Evolutionary conservation across 768 basidiomycete genomes (phyloP).

Genomic region (Suillus discolor): DNA sequence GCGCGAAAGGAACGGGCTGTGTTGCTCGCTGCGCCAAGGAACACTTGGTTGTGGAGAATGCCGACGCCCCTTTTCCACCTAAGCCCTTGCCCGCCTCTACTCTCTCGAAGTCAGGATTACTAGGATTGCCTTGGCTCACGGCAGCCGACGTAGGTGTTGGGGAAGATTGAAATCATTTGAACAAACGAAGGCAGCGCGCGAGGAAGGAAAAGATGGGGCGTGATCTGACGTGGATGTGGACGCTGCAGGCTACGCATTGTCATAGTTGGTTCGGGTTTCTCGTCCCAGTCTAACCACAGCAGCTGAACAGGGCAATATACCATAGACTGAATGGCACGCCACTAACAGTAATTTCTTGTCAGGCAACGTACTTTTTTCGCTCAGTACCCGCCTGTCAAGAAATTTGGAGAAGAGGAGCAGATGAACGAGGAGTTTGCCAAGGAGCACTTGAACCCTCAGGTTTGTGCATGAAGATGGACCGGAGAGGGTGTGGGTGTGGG

Average conservation of each 20-base stretch:
- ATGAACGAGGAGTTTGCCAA: too few species aligned
- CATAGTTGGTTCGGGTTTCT: too few species aligned
- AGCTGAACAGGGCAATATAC: too few species aligned
- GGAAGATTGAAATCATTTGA: slow-evolving; percentile 58
- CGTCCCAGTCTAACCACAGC: too few species aligned
- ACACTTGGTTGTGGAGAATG: slow-evolving; percentile 45
- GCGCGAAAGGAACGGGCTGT: slow-evolving; percentile 20
- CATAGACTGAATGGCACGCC: too few species aligned
- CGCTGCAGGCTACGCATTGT: slow-evolving; percentile 27
- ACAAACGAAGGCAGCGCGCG: slow-evolving; percentile 50
- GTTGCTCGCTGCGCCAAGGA: slow-evolving; percentile 21
- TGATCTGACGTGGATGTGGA: slow-evolving; percentile 43
- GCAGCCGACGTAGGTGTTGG: slow-evolving; percentile 34
- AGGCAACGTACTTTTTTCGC: too few species aligned
- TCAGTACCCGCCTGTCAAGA: too few species aligned
- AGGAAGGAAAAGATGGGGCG: slow-evolving; percentile 46
- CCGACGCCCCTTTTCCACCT: slow-evolving; percentile 6
- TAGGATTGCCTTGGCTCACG: slow-evolving; percentile 14
- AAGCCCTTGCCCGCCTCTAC: slow-evolving; percentile 7
- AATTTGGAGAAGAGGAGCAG: too few species aligned
- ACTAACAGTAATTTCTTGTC: too few species aligned
- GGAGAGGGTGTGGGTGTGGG: too few species aligned
- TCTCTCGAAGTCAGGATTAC: slow-evolving; percentile 27
- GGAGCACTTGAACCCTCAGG: too few species aligned
- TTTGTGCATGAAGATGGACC: too few species aligned